Evolutionary conservation across 495 filamentous ascomycete genomes (phyloP).

Genomic region (Chaetomium tenue): DNA sequence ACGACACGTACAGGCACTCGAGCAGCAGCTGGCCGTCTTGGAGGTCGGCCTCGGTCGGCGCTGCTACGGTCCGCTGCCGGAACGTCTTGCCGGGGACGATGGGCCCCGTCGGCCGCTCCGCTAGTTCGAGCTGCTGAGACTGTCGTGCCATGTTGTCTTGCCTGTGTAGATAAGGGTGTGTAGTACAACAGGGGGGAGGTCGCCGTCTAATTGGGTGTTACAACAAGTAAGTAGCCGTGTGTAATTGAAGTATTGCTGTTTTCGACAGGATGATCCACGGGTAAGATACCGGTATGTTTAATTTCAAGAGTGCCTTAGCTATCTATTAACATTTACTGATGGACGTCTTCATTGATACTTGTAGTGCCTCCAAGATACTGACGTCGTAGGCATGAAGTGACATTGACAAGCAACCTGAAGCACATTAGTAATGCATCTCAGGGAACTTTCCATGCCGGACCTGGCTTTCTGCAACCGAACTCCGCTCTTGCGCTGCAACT

Average conservation of each 20-base stretch:
- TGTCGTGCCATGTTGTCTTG: slow-evolving; percentile 41
- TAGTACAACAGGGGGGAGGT: background rate
- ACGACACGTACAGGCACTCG: slow-evolving; percentile 66
- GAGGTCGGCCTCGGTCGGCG: slow-evolving; percentile 49
- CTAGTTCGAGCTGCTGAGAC: slow-evolving; percentile 51
- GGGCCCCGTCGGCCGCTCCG: slow-evolving; percentile 46
- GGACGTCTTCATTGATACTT: background rate
- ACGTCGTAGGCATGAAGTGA: background rate
- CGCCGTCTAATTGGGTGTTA: background rate
- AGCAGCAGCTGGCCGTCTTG: slow-evolving; percentile 62
- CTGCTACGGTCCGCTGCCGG: slow-evolving; percentile 46
- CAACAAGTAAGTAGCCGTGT: background rate
- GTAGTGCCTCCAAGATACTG: background rate
- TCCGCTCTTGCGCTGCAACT: background rate
- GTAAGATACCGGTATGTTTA: background rate
- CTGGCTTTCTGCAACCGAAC: background rate
- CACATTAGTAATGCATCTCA: slow-evolving; percentile 8
- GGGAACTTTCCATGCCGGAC: background rate
- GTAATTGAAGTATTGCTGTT: background rate
- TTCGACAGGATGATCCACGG: background rate
- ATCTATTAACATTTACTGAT: no score
- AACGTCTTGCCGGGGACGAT: slow-evolving; percentile 55
- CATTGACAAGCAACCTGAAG: no score
- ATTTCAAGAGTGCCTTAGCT: background rate
- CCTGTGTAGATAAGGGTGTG: background rate